A percentile compares a stretch with the other conserved stretches of the same genome.
Conservation (phyloP, 2,329 filamentous ascomycete genomes). For the Fonsecaea pedrosoi region DNA sequence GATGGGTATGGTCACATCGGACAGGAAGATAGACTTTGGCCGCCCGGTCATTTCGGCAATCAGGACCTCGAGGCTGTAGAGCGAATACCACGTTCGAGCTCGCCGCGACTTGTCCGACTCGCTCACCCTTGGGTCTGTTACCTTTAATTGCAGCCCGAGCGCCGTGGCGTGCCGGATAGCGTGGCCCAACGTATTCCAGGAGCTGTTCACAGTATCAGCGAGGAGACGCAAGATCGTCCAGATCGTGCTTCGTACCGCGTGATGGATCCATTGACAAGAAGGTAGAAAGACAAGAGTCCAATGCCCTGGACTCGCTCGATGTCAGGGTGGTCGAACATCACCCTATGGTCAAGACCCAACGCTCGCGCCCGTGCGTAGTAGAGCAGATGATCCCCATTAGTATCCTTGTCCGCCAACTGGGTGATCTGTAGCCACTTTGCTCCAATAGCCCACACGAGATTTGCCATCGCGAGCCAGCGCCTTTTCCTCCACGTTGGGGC, state of each 20-base stretch:
- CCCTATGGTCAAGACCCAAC: slow-evolving; percentile 23
- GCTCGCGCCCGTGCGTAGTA: slow-evolving; percentile 14
- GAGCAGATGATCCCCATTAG: slow-evolving; percentile 2
- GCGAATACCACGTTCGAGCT: slow-evolving; percentile 40
- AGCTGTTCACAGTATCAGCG: slow-evolving; percentile 27
- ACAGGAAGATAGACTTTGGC: slow-evolving; percentile 37
- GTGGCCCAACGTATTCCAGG: slow-evolving; percentile 42
- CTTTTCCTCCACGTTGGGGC: slow-evolving; percentile 29
- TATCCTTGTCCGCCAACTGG: slow-evolving; percentile 18
- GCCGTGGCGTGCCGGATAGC: slow-evolving; percentile 41
- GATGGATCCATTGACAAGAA: slow-evolving; percentile 39
- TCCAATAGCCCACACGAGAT: slow-evolving; percentile 20
- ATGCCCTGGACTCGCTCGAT: slow-evolving; percentile 40
- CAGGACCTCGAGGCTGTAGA: slow-evolving; percentile 40
- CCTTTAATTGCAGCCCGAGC: slow-evolving; percentile 41
- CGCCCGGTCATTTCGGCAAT: slow-evolving; percentile 41
- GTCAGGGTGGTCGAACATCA: slow-evolving; percentile 40
- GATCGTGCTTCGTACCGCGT: slow-evolving; percentile 36
- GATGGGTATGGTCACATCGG: slow-evolving; percentile 37
- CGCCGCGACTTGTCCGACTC: slow-evolving; percentile 31
- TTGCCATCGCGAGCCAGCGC: slow-evolving; percentile 28
- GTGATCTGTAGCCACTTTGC: slow-evolving; percentile 23
- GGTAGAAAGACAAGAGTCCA: slow-evolving; percentile 35
- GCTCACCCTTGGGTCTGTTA: slow-evolving; percentile 30
- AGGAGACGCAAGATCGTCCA: not conserved